Base-by-base conservation (phyloP, 768 basidiomycete genomes). In the Boletus pseudopeckii region DNA sequence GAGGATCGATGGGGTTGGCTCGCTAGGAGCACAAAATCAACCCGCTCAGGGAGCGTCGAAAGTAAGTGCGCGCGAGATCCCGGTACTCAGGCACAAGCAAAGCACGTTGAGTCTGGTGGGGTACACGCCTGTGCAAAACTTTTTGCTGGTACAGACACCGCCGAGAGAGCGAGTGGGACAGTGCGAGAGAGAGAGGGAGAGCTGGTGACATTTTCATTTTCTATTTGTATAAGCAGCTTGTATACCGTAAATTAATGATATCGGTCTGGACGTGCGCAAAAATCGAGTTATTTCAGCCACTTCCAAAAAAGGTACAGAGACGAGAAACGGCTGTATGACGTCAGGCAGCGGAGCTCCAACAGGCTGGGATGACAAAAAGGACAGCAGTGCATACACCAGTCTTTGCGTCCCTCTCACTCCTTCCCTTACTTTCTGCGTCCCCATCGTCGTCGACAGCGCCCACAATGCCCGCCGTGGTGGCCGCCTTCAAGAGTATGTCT, bases 401-500 rank as follows among this genome's bases (percentile, higher is more conserved):
- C 30, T 45, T n/a, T 48, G 46, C 30, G 24, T 40, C 50, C 47
- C 17, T 45, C 33, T 45, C 52, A 11, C 41, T 4, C 36, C 43
- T 24, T 30, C 48, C 40, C 38, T 38, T 15, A 6, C 44, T 9
- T 26, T 33, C 41, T 17, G 3, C 56, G 3, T 50, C 59, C 9
- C 36, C 54, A 8, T 4, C 54, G 30, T 37, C 54, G 36, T 52
- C 54, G 41, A 57, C 58, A 36, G n/a, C 46, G 36, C 22, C 11
- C 26, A 59, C 57, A 46, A 88, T 88, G 86, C 85, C 85, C 56
- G 79, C 78, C 53, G 87, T 92, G 48, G 86, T 94, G 63, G 84
- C 92, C 72, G 87, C 88, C 20, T 90, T 94, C 76, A 94, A 92
- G 78, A 93, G 91, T 92, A 68, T 38, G 78, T 72, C 30, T 38